Conservation (phyloP, 2,329 filamentous ascomycete genomes). For the Botrytis porri region DNA sequence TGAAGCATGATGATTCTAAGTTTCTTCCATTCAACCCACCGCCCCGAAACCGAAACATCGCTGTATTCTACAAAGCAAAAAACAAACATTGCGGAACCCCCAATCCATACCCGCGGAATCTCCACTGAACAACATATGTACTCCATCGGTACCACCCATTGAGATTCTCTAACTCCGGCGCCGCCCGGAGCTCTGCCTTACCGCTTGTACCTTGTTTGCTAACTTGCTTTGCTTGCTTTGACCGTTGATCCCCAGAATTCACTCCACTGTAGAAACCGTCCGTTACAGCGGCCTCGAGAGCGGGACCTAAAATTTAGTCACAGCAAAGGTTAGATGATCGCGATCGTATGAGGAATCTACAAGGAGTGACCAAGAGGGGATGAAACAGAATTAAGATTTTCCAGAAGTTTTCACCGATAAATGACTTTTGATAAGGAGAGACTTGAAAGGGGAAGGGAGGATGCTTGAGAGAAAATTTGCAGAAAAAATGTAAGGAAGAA, state of each 20-base stretch:
- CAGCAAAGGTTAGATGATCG: background rate
- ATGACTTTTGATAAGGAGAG: background rate
- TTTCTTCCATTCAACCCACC: background rate
- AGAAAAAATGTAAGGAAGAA: slow-evolving; percentile 13
- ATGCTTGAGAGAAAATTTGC: background rate
- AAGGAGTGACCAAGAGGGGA: slow-evolving; percentile 1
- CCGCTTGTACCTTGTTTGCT: slow-evolving; percentile 2
- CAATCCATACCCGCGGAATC: background rate
- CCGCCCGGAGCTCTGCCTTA: slow-evolving; percentile 7
- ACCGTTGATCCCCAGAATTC: background rate
- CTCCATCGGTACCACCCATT: slow-evolving; percentile 1
- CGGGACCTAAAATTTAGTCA: background rate
- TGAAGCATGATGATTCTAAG: background rate
- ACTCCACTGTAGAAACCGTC: background rate
- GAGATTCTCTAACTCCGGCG: background rate
- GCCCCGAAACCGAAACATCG: slow-evolving; percentile 5
- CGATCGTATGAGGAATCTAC: background rate
- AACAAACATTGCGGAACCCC: background rate
- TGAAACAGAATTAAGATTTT: background rate
- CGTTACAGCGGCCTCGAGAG: background rate
- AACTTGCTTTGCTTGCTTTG: background rate
- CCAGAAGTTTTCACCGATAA: background rate
- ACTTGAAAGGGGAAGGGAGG: background rate
- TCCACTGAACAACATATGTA: background rate
- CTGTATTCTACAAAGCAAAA: background rate